Conservation (phyloP, 2,329 filamentous ascomycete genomes). For the Penicillium sp. region DNA sequence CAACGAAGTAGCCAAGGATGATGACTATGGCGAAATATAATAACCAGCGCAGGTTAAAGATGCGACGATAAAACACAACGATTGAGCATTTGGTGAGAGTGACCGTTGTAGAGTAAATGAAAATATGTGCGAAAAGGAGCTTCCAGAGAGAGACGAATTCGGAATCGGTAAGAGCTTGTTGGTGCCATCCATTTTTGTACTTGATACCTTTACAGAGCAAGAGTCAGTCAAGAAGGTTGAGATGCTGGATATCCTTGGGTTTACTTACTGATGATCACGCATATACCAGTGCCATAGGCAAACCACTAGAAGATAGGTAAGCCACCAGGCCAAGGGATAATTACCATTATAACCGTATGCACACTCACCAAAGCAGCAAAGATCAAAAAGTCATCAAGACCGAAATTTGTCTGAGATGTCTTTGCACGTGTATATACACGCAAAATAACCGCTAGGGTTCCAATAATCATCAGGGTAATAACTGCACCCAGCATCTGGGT, state of each 20-base stretch:
- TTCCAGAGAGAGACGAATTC: slow-evolving; percentile 17
- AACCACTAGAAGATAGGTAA: not conserved
- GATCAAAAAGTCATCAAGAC: slow-evolving; percentile 12
- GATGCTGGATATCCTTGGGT: not conserved
- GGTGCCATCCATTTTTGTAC: slow-evolving; percentile 19
- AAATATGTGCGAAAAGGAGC: slow-evolving; percentile 34
- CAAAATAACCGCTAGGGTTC: slow-evolving; percentile 6
- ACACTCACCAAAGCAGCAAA: slow-evolving; percentile 4
- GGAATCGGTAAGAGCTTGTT: slow-evolving; percentile 11
- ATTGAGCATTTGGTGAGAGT: slow-evolving; percentile 36
- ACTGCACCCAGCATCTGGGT: slow-evolving; percentile 4
- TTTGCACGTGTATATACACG: slow-evolving; percentile 10
- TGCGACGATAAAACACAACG: slow-evolving; percentile 34
- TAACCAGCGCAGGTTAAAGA: slow-evolving; percentile 32
- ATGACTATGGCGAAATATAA: slow-evolving; percentile 28
- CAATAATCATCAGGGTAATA: slow-evolving; percentile 8
- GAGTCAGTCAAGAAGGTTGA: not conserved
- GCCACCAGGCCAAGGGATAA: not conserved
- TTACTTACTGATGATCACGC: slow-evolving; percentile 9
- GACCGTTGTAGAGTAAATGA: slow-evolving; percentile 32
- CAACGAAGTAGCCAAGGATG: slow-evolving; percentile 28
- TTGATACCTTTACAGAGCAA: slow-evolving; percentile 1
- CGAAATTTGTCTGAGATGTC: slow-evolving; percentile 3
- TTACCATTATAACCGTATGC: not conserved
- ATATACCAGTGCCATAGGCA: slow-evolving; percentile 6